Evolutionary conservation across 345 rosid species (phyloP), one percentile per base, ranked within the genome.

Genomic region (Orychophragmus violaceus): DNA sequence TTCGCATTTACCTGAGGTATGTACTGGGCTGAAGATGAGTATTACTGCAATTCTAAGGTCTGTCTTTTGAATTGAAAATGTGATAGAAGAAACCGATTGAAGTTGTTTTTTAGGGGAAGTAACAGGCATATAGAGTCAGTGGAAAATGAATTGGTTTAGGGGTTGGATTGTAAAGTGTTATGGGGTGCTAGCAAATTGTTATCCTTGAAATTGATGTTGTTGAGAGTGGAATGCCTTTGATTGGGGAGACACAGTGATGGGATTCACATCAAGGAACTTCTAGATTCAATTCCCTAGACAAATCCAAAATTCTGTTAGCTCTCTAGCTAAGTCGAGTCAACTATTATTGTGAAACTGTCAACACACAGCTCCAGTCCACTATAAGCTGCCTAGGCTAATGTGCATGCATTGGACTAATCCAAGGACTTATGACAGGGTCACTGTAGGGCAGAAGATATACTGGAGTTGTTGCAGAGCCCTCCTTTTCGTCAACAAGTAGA

Each of bases 401-500:
- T 41, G 37, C n/a, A n/a, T n/a, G n/a, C n/a, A n/a, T n/a, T n/a
- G n/a, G n/a, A 36, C 59, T 57, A 41, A 66, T 59, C 35, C 51
- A 25, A 45, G 11, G 63, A 16, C 58, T 44, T 63, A n/a, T 79
- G 71, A 72, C 84, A 90, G 98, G 98, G 87, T 55, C 85, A 77
- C 29, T 76, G 86, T 90, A 84, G 78, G 25, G 81, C 89, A 23
- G 85, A 85, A 62, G 97, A 90, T 66, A 68, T 94, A 67, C 72
- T 94, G 57, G 97, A 94, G 74, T 76, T 94, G 75, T 78, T 94
- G 64, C 97, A 90, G 78, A 85, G 97, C 71, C 85, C 97, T 6
- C 96, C 99, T 62, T 90, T 90, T 48, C 96, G 97, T 68, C 96
- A 90, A 66, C 99, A 94, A 90, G 87, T 94, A 46, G 99, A 90